phyloP scores from a whole-genome alignment of 2,329 filamentous ascomycete species.

The Penicillium sp. region DNA sequence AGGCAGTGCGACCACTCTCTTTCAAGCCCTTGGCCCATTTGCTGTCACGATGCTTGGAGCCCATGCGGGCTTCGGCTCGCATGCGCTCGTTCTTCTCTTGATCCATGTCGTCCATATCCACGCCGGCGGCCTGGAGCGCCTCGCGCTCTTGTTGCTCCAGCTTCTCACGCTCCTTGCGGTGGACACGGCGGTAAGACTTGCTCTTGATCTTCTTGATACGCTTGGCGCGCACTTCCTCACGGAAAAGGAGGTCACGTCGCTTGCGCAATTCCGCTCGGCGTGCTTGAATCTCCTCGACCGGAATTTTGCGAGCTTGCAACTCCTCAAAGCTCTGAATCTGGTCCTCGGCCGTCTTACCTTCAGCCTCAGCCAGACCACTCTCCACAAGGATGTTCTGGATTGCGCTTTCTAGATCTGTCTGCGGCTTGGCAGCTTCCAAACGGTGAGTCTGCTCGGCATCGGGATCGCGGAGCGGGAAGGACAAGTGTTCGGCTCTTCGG shows the following conservation, averaged over 20 bases:
- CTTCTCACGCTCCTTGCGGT: slow-evolving; percentile 71
- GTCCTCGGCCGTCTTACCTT: slow-evolving; percentile 59
- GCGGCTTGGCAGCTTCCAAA: slow-evolving; percentile 57
- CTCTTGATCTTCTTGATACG: slow-evolving; percentile 99
- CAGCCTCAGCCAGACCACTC: slow-evolving; percentile 65
- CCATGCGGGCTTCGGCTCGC: slow-evolving; percentile 79
- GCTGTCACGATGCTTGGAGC: slow-evolving; percentile 78
- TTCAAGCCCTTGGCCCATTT: slow-evolving; percentile 88
- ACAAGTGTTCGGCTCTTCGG: slow-evolving; percentile 81
- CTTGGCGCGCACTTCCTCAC: slow-evolving; percentile 82
- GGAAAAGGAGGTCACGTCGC: slow-evolving; percentile 78
- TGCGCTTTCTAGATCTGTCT: slow-evolving; percentile 77
- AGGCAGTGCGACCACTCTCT: slow-evolving; percentile 72
- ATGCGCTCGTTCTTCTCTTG: slow-evolving; percentile 65
- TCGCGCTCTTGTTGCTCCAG: slow-evolving; percentile 56
- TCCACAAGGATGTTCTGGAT: slow-evolving; percentile 88
- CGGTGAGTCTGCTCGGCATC: slow-evolving; percentile 56
- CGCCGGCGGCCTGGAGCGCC: slow-evolving; percentile 56
- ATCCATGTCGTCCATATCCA: slow-evolving; percentile 62
- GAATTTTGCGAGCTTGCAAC: slow-evolving; percentile 66
- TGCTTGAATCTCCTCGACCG: slow-evolving; percentile 67
- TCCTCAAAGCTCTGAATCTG: slow-evolving; percentile 67
- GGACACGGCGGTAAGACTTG: slow-evolving; percentile 87
- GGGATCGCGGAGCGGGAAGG: slow-evolving; percentile 77
- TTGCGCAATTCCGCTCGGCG: slow-evolving; percentile 70